Conservation (phyloP, 305 asterid species). For the Fraxinus paxiana region DNA sequence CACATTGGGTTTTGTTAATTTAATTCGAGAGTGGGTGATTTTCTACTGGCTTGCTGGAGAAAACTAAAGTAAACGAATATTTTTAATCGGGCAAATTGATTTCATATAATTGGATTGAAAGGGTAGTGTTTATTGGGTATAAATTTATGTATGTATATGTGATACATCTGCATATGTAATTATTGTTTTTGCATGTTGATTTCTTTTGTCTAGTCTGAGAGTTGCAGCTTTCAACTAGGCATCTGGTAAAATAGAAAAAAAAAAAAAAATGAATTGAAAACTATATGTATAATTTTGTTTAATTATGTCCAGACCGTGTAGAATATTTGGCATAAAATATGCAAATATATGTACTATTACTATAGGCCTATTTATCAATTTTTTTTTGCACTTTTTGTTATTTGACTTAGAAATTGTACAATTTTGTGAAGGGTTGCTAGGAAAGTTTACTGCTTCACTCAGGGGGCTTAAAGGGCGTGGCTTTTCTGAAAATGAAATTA, state of each 20-base stretch:
- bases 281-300: background rate
- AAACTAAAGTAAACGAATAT: background rate
- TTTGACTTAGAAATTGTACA: background rate
- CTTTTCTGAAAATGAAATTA: background rate
- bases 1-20: constrained; percentile 20
- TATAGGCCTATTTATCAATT: background rate
- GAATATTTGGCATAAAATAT: background rate
- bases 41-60: background rate
- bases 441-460: background rate
- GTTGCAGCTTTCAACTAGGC: background rate
- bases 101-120: background rate
- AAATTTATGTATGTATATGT: background rate
- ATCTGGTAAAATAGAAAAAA: background rate
- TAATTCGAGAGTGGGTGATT: background rate
- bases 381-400: background rate
- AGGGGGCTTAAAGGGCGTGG: background rate
- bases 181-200: constrained; percentile 18
- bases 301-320: background rate
- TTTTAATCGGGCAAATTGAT: background rate
- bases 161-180: background rate
- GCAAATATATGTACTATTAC: background rate
- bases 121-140: background rate
- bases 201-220: background rate
- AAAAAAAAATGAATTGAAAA: background rate
- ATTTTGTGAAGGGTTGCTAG: background rate